Evolutionary conservation across 352 stramenopile genomes (phyloP).

Genomic region (Phytophthora pini): DNA sequence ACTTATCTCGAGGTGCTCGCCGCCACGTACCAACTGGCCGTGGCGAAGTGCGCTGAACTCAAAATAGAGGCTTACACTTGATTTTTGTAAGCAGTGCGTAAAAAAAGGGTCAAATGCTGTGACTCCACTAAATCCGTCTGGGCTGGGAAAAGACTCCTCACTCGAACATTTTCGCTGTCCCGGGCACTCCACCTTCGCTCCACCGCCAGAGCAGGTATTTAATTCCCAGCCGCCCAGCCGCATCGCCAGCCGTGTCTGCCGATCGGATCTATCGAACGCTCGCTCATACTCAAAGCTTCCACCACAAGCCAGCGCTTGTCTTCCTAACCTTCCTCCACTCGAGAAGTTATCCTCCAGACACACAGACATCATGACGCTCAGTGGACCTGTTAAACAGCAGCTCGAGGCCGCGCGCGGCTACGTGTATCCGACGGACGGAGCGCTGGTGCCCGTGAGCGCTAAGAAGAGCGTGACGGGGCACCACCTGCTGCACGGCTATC

Average conservation of each 20-base stretch:
- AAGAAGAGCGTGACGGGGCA: slow-evolving; percentile 41
- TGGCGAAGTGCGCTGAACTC: slow-evolving; percentile 15
- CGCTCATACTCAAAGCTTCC: slow-evolving; percentile 13
- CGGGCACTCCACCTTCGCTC: slow-evolving; percentile 27
- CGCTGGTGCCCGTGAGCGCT: slow-evolving; percentile 60
- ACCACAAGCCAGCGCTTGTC: slow-evolving; percentile 33
- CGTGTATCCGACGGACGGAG: slow-evolving; percentile 45
- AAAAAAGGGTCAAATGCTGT: slow-evolving; percentile 3
- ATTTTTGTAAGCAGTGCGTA: slow-evolving; percentile 8
- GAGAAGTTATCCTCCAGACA: slow-evolving; percentile 20
- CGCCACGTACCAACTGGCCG: background rate
- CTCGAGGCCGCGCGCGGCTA: slow-evolving; percentile 47
- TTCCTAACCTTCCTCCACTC: slow-evolving; percentile 18
- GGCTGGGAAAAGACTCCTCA: slow-evolving; percentile 22
- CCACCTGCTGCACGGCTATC: slow-evolving; percentile 37
- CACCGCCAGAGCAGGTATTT: slow-evolving; percentile 32
- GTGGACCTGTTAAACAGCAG: slow-evolving; percentile 55
- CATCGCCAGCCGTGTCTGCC: slow-evolving; percentile 13
- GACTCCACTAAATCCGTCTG: slow-evolving; percentile 22
- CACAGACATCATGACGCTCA: slow-evolving; percentile 47
- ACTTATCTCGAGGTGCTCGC: slow-evolving; percentile 1
- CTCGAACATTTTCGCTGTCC: slow-evolving; percentile 32
- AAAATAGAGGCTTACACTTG: background rate
- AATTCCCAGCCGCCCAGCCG: slow-evolving; percentile 2
- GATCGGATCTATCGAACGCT: slow-evolving; percentile 34